These are phyloP conservation scores for Casuarina cunninghamiana DNA, from an alignment of 306 rosid species.

Conservation along the genomic window DNA sequence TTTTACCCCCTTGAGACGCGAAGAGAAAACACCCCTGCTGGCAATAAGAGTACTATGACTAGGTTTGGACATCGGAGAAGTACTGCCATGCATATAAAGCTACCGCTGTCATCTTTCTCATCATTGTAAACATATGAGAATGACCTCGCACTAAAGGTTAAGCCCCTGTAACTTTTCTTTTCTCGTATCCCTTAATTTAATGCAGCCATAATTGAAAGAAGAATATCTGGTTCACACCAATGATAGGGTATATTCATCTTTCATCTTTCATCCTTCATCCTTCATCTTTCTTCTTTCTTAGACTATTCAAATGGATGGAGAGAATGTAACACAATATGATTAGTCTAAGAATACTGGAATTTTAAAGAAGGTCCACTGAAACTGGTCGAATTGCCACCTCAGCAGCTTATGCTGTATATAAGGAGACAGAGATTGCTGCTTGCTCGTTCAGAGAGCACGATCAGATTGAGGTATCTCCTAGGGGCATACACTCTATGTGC, in stretches of 20 bases:
- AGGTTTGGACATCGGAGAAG: slow-evolving; percentile 23
- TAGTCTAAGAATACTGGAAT: neutral
- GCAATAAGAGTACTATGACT: neutral
- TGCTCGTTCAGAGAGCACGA: slow-evolving; percentile 27
- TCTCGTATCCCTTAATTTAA: neutral
- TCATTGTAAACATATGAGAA: slow-evolving; percentile 43
- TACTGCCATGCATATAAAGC: slow-evolving; percentile 21
- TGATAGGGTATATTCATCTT: slow-evolving; percentile 26
- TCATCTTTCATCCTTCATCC: neutral
- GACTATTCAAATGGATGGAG: slow-evolving; percentile 6
- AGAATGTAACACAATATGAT: neutral
- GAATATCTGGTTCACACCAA: slow-evolving; percentile 34
- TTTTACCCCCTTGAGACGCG: too few species aligned
- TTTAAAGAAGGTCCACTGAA: slow-evolving; percentile 37
- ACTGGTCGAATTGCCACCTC: slow-evolving; percentile 53
- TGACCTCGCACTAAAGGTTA: slow-evolving; percentile 30
- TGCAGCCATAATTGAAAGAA: slow-evolving; percentile 39
- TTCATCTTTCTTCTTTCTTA: slow-evolving; percentile 15
- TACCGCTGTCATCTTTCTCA: slow-evolving; percentile 29
- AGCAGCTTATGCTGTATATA: slow-evolving; percentile 31
- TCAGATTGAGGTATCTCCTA: slow-evolving; percentile 4
- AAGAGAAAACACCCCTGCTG: too few species aligned
- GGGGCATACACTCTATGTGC: slow-evolving; percentile 7
- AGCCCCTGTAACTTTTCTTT: too few species aligned
- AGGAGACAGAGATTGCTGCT: slow-evolving; percentile 13